Base-by-base conservation (phyloP, 257 asterid genomes). In the Henckelia pumila region DNA sequence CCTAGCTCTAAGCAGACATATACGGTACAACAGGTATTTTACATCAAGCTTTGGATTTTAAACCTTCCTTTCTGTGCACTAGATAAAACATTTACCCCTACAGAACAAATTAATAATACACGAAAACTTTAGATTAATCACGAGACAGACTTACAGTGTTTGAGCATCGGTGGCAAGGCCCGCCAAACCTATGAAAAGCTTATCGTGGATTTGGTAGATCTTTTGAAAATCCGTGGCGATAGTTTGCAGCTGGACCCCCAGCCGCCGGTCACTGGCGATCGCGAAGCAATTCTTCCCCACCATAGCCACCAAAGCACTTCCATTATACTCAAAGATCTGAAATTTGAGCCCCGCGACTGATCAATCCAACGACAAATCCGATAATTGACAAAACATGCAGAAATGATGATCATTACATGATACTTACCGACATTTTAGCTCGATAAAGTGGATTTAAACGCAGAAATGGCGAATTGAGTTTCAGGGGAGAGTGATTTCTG, bases 311-410 rank as follows among this genome's bases (percentile, higher is more conserved):
- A 89, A 55, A 57, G 96, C 98, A 75, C 98, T 92, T 64, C 98
- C 98, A 83, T 93, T 93, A 74, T 93, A 93, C 86, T 93, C 97
- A 40, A 93, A 90, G 82, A 93, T 93, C 98, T 93, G 92, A 77
- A 57, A 19, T 56, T 33, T 21, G 5, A 40, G 20, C 8, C 64
- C 19, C 53, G 33, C 35, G 14, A 53, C 67, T 37, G 56, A 72
- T 25, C 35, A 44, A 61, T 68, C 30, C 28, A 60, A 53, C 24
- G 28, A 20, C 61, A 70, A 80, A 63, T 60, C 77, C 63, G 30
- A 76, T 30, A 40, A 26, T 26, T 44, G 19, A 17, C 14, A 44
- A 29, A 49, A 59, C 63, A 32, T 32, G 24, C 56, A 2, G 23
- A 44, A 44, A 66, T 40, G 26, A 29, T 3, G n/a, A 16, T 4